Base-by-base conservation (phyloP, 2,329 filamentous ascomycete species). In the Trichoderma gracile region DNA sequence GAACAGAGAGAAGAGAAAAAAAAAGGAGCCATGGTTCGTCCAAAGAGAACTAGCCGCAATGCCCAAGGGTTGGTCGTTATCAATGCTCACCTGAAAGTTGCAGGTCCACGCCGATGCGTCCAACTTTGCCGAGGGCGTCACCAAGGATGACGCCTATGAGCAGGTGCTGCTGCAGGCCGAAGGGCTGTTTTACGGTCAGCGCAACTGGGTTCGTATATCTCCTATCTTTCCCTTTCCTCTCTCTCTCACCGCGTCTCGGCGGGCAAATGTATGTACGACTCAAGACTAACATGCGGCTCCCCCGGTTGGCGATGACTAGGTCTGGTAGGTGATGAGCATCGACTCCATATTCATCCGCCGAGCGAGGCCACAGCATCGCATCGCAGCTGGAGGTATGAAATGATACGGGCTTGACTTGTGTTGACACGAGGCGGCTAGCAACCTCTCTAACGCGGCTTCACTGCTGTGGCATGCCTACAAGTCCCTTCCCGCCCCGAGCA, bases 401-500 rank as follows among this genome's bases (percentile, higher is more conserved):
- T 14, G 12, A 38, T 45, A 42, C 30, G 19, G 14, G 17, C 25
- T 21, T 46, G 47, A 27, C 33, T 23, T 19, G 33, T 55, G 21
- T 67, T 64, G 65, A 66, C 69, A 49, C 21, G 60, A 54, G 42
- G 42, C 19, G 30, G 3, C 19, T 69, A 92, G 89, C 77, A 94
- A 95, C 75, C 83, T 93, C 54, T 82, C 91, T 68, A 95, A 94
- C 74, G 79, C 87, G 4, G 87, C 91, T 8, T 88, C 90, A 3
- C 82, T 94, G 30, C 81, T 94, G 68, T 94, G 90, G 89, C 89
- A 95, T 72, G 89, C 88, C 3, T 90, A 89, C 73, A 89, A 91
- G 74, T 91, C 90, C 9, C 80, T 94, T 15, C 84, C 86, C 1
- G 75, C 80, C 0, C 89, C 91, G 1, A 88, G 85, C 58, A 84